Conservation (phyloP, 148 eudicot genomes). For the Gaultheria prostrata region DNA sequence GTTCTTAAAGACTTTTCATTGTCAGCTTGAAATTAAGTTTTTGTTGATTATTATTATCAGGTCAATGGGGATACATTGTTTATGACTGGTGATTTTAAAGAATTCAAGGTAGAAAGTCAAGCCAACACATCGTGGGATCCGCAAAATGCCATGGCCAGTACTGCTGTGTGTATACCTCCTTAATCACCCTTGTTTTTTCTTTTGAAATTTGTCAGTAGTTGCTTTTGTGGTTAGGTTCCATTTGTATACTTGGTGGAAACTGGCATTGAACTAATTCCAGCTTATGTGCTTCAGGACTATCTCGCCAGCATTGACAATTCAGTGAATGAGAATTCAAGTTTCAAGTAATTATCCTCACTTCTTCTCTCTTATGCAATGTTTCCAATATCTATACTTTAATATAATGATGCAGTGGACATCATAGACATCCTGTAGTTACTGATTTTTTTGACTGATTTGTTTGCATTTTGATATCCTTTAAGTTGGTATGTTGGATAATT, state of each 20-base stretch:
- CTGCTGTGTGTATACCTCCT: conserved; percentile 59
- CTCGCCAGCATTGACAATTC: conserved; percentile 61
- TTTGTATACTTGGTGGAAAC: not conserved
- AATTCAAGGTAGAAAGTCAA: conserved; percentile 68
- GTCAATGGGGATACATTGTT: conserved; percentile 86
- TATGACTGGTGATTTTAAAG: conserved; percentile 64
- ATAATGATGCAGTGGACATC: not conserved
- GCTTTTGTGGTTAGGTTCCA: not conserved
- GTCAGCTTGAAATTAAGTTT: not conserved
- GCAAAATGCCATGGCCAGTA: conserved; percentile 62
- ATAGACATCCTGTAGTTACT: not conserved
- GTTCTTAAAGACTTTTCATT: not conserved
- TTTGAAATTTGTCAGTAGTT: conserved; percentile 4
- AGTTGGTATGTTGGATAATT: not conserved
- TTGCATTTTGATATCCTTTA: not conserved
- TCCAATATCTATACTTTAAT: not conserved
- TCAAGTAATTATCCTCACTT: conserved; percentile 51
- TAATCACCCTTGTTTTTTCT: not conserved
- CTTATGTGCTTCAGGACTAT: conserved; percentile 50
- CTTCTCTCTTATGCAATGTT: conserved; percentile 6
- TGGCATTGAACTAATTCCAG: not conserved
- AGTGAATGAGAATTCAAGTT: conserved; percentile 41
- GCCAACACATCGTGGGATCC: conserved; percentile 62
- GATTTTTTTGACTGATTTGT: not conserved
- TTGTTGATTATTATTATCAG: conserved; percentile 37